phyloP scores from a whole-genome alignment of 1,139 yeast genomes.

The Hanseniaspora gamundiae region DNA sequence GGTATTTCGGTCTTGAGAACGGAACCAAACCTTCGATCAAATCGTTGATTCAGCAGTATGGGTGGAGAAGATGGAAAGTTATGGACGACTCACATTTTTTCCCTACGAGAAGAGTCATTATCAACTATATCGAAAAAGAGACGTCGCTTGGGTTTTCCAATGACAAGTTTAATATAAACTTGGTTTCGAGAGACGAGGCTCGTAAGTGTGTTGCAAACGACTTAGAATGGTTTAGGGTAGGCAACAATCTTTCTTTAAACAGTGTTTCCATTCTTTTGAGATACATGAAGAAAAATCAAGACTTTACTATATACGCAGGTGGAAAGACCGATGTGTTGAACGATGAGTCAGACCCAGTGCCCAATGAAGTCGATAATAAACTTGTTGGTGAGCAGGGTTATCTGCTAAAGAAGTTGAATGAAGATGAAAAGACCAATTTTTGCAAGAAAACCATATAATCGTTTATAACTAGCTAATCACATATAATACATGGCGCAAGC shows the following conservation, averaged over 20 bases:
- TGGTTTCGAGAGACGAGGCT: conserved; percentile 21
- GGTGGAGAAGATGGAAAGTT: conserved; percentile 27
- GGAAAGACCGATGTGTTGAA: background rate
- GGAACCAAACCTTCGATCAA: conserved; percentile 22
- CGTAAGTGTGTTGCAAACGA: conserved; percentile 24
- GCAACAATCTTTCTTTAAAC: conserved; percentile 23
- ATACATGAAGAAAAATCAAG: conserved; percentile 20
- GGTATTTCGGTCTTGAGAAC: conserved; percentile 1
- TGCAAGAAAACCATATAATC: background rate
- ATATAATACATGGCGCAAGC: no score
- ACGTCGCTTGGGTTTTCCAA: conserved; percentile 21
- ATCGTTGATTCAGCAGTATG: conserved; percentile 22
- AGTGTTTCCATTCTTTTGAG: conserved; percentile 23
- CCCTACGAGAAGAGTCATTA: conserved; percentile 25
- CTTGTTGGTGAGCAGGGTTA: background rate
- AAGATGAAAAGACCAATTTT: background rate
- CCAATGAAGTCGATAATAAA: background rate
- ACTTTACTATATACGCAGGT: conserved; percentile 20
- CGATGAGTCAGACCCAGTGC: background rate
- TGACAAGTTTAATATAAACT: conserved; percentile 20
- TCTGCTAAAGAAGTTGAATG: background rate
- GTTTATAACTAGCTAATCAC: no score
- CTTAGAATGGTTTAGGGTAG: conserved; percentile 24
- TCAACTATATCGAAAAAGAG: conserved; percentile 25
- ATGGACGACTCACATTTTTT: conserved; percentile 27